Evolutionary conservation across 139 green algal species (phyloP).

Genomic region (Coccomyxa sp.): DNA sequence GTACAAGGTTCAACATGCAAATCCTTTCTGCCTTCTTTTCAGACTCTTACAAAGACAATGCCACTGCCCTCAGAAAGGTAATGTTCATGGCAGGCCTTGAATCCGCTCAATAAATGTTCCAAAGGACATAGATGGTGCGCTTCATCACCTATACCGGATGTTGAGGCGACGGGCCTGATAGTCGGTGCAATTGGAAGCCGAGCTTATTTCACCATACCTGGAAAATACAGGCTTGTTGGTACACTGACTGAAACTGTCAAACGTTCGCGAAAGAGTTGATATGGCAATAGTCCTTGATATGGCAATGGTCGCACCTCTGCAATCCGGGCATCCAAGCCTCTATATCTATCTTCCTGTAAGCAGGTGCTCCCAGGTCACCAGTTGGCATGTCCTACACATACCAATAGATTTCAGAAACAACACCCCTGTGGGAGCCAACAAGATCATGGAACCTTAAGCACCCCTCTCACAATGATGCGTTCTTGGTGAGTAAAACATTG

Average conservation of each 20-base stretch:
- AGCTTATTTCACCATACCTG: constrained; percentile 93
- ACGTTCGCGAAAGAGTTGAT: not conserved
- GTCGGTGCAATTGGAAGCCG: constrained; percentile 98
- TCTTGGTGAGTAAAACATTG: too few species aligned
- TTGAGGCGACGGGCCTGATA: constrained; percentile 91
- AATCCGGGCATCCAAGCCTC: constrained; percentile 99
- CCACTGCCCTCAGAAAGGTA: not conserved
- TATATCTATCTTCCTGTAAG: constrained; percentile 96
- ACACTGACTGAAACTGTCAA: not conserved
- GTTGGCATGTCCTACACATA: constrained; percentile 93
- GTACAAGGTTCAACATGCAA: not conserved
- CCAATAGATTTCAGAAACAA: not conserved
- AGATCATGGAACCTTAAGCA: not conserved
- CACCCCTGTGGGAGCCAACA: not conserved
- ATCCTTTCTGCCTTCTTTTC: not conserved
- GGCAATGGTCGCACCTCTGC: constrained; percentile 59
- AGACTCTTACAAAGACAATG: not conserved
- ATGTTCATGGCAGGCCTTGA: not conserved
- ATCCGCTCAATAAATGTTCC: not conserved
- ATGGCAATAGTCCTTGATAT: not conserved
- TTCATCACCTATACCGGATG: constrained; percentile 58
- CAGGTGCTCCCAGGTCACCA: constrained; percentile 91
- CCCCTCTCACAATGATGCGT: too few species aligned
- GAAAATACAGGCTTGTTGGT: not conserved
- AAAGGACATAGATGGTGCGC: not conserved